These are phyloP conservation scores for Colletotrichum noveboracense DNA, from an alignment of 2,329 filamentous ascomycete species.

Conservation along the genomic window DNA sequence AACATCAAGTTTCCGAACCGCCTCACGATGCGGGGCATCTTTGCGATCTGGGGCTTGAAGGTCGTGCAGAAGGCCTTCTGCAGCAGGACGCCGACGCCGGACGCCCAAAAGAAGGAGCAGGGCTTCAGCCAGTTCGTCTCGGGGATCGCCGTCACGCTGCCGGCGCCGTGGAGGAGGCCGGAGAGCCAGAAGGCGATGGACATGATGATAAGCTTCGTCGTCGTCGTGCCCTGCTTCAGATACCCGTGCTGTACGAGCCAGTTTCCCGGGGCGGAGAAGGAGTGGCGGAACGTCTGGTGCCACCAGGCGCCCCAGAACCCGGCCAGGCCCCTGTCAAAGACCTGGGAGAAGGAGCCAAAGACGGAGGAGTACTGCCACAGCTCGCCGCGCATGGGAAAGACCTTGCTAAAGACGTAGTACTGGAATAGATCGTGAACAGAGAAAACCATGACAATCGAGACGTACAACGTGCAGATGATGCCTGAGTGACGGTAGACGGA, in stretches of 20 bases:
- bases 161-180: conserved; percentile 72
- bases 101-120: conserved; percentile 73
- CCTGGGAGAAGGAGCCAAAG: conserved; percentile 57
- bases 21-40: conserved; percentile 50
- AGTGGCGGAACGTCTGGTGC: conserved; percentile 87
- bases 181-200: conserved; percentile 68
- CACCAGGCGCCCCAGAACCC: conserved; percentile 89
- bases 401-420: conserved; percentile 49
- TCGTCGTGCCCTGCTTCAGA: conserved; percentile 37
- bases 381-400: conserved; percentile 57
- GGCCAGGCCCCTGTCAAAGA: conserved; percentile 73
- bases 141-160: conserved; percentile 70
- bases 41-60: conserved; percentile 36
- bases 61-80: conserved; percentile 52
- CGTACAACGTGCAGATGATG: conserved; percentile 60
- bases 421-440: conserved; percentile 63
- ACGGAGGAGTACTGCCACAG: conserved; percentile 60
- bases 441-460: conserved; percentile 67
- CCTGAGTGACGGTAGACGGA: conserved; percentile 62
- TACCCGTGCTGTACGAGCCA: conserved; percentile 48
- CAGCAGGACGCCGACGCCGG: conserved; percentile 67
- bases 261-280: conserved; percentile 66
- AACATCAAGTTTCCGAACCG: conserved; percentile 66
- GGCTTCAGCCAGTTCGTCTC: conserved; percentile 56
- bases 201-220: conserved; percentile 37